Evolutionary conservation across 371 early-diverging fungal species (phyloP).

Genomic region (Zychaea mexicana): DNA sequence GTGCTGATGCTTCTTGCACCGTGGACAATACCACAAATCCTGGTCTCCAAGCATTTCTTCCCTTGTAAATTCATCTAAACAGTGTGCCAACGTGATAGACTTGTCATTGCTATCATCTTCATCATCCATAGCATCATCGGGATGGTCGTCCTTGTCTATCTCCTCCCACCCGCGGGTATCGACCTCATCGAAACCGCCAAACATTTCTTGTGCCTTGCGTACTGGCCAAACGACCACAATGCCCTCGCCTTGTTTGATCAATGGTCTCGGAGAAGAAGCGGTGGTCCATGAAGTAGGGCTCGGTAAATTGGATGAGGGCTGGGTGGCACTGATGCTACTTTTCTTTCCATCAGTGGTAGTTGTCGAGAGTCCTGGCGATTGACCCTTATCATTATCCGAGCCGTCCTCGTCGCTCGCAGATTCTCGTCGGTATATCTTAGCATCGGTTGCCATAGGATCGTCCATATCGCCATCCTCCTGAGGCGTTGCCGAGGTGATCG

Average conservation of each 20-base stretch:
- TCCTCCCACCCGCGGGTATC: slow-evolving; percentile 30
- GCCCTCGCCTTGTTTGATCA: slow-evolving; percentile 37
- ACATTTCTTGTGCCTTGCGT: slow-evolving; percentile 30
- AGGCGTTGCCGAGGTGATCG: neutral
- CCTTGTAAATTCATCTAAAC: slow-evolving; percentile 63
- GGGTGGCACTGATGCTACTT: slow-evolving; percentile 18
- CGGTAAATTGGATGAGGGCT: neutral
- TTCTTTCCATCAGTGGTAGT: slow-evolving; percentile 10
- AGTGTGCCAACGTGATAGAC: slow-evolving; percentile 51
- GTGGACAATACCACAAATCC: slow-evolving; percentile 69
- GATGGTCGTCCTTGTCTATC: slow-evolving; percentile 11
- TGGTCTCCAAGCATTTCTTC: slow-evolving; percentile 63
- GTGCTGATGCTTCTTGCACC: slow-evolving; percentile 56
- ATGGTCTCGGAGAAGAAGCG: slow-evolving; percentile 5
- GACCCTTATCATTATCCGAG: neutral
- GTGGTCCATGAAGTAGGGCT: neutral
- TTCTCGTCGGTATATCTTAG: slow-evolving; percentile 2
- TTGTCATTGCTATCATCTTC: slow-evolving; percentile 17
- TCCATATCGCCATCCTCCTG: neutral
- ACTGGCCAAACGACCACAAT: slow-evolving; percentile 32
- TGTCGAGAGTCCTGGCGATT: neutral
- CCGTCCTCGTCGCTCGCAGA: neutral
- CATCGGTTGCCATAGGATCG: neutral
- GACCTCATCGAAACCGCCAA: slow-evolving; percentile 30
- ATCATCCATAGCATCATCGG: slow-evolving; percentile 19